Evolutionary conservation across 164 flowering plant genomes (phyloP).

Genomic region (Vitis cinerea): DNA sequence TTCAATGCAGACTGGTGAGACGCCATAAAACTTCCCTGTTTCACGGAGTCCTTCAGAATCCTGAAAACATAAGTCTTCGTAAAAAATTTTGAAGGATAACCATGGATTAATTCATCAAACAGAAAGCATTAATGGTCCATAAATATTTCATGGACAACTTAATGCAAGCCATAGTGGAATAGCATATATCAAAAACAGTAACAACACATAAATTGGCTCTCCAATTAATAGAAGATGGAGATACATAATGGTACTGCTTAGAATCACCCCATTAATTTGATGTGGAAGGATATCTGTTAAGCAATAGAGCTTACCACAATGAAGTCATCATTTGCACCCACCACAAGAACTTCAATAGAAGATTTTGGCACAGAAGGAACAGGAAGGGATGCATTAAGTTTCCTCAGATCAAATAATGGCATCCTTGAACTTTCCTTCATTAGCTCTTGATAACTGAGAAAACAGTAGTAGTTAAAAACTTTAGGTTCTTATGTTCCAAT

Average conservation of each 20-base stretch:
- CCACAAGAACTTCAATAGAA: conserved; percentile 50
- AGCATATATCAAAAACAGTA: too few species aligned
- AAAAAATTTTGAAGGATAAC: too few species aligned
- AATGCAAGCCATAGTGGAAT: background rate
- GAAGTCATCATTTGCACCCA: conserved; percentile 88
- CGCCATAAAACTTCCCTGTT: conserved; percentile 55
- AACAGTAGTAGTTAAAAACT: background rate
- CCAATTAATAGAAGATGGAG: background rate
- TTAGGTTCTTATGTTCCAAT: too few species aligned
- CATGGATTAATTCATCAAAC: background rate
- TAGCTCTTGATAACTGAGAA: conserved; percentile 71
- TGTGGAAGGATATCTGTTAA: background rate
- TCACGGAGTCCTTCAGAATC: conserved; percentile 57
- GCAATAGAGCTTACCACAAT: conserved; percentile 63
- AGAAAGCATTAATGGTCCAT: too few species aligned
- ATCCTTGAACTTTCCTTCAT: conserved; percentile 87
- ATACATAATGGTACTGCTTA: background rate
- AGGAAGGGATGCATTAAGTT: conserved; percentile 86
- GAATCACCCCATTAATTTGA: too few species aligned
- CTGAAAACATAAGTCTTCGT: conserved; percentile 16
- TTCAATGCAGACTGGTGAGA: conserved; percentile 47
- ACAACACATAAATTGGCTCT: too few species aligned
- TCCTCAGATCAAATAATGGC: conserved; percentile 87
- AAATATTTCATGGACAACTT: too few species aligned
- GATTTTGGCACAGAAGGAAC: conserved; percentile 59